phyloP scores from a whole-genome alignment of 169 alveolate genomes.

The Eimeria acervulina region DNA sequence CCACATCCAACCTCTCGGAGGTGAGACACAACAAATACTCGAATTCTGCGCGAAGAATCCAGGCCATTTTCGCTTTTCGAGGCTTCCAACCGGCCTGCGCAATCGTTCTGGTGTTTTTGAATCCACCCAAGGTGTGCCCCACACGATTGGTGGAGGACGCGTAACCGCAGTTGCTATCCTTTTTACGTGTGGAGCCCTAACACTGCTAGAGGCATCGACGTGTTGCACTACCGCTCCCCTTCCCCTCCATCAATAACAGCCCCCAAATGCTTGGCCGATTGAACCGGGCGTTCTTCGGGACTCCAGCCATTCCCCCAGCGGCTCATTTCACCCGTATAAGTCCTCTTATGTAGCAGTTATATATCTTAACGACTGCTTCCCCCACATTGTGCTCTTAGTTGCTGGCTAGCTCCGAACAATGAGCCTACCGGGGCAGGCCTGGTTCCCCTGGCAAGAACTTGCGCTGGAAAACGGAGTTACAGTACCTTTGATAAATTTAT shows the following conservation, averaged over 20 bases:
- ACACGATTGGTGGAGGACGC: neutral
- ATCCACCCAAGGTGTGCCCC: neutral
- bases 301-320: neutral
- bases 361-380: neutral
- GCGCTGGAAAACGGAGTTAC: neutral
- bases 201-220: neutral
- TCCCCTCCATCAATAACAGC: neutral
- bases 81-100: neutral
- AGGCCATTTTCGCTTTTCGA: slow-evolving; percentile 56
- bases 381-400: neutral
- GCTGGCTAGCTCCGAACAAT: neutral
- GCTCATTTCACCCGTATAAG: neutral
- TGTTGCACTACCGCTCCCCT: neutral
- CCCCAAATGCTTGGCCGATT: neutral
- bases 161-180: neutral
- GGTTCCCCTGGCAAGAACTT: neutral
- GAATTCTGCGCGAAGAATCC: slow-evolving; percentile 75
- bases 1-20: slow-evolving; percentile 76
- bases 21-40: slow-evolving; percentile 58
- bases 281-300: neutral
- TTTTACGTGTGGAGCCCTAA: neutral
- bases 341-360: neutral
- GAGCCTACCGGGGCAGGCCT: neutral
- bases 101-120: neutral
- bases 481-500: neutral